Evolutionary conservation across 345 rosid species (phyloP), one percentile per base, ranked within the genome.

Genomic region (Aquilaria sinensis): DNA sequence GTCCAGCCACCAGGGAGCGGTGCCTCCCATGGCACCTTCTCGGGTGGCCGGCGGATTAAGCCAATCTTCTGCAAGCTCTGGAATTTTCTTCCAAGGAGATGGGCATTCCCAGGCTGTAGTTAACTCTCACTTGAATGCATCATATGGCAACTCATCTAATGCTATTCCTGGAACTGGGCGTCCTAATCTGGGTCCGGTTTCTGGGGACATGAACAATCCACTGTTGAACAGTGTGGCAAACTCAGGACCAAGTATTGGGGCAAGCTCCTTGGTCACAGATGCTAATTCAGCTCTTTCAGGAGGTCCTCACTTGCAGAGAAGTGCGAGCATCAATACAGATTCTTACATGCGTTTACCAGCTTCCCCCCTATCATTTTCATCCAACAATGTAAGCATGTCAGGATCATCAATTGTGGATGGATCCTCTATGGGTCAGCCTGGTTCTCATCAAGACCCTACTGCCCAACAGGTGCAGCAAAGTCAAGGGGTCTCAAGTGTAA

Each of bases 291-390:
- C 85, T 0, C 83, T 90, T 60, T 93, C 98, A 31, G 89, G 91
- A 10, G 96, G 97, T 60, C 89, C 92, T 45, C 83, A 81, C 69
- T 77, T 94, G 81, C 96, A 88, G 83, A 86, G 97, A 66, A 94
- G 99, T 70, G 92, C 95, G 11, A 93, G 99, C 79, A 79, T 90
- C 74, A 94, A 94, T 68, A 86, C 86, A 7, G 97, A 94, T 66
- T 85, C 99, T 0, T 90, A 90, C 61, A 83, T 93, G 92, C 96
- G 99, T 64, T 78, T 90, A 70, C 97, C 99, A 2, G 96, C 97
- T 3, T 94, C 97, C 0, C 99, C 97, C 12, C 74, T 94, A 90
- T 90, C 99, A 0, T 94, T 88, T 72, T 71, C 97, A 33, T 94
- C 97, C n/a, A 93, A 93, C 72, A 92, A 92, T 63, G 80, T 92